Evolutionary conservation across 2,329 filamentous ascomycete species (phyloP), one percentile per base, ranked within the genome.

Genomic region (Atkinsonella texensis): DNA sequence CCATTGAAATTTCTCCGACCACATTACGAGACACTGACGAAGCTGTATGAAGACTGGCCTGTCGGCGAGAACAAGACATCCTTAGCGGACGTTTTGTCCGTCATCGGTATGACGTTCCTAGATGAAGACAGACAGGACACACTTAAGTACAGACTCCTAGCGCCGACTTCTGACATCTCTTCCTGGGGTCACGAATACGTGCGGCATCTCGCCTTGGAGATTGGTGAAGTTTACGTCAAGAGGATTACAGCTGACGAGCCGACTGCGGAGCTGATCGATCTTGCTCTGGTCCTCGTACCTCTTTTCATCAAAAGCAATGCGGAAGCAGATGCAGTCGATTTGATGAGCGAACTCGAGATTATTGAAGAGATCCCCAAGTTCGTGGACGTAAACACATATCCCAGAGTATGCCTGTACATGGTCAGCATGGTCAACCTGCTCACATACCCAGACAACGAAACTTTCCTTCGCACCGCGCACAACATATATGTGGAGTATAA

Each of bases 141-240:
- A 48, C 80, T 98, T 62, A 97, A 95, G 72, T 98, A 93, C 74
- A 84, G 93, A 58, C 78, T 98, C 49, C 78, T 96, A 54, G 85
- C 91, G 38, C 89, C 90, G 32, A 87, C 89, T 40, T 83, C 89
- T 67, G 93, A 98, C 68, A 89, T 98, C 63, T 87, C 84, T 52
- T 95, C 91, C 6, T 98, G 93, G 93, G 93, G 93, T 53, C 94
- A 98, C 68, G 93, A 98, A 76, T 98, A 98, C 68, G 89, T 94
- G 64, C 81, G 94, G 56, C 94, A 98, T 72, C 76, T 98, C 58
- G 91, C 93, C 28, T 75, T 98, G 54, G 91, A 98, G 72, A 93
- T 98, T 58, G 93, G 93, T 52, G 85, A 95, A 69, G 91, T 97
- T 57, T 95, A 94, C 65, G 86, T 82, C 65, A 90, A 89, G 70